A percentile compares a stretch with the other conserved stretches of the same genome.
Evolutionary conservation across 306 rosid species (phyloP).

Genomic region (Malus sieversii): DNA sequence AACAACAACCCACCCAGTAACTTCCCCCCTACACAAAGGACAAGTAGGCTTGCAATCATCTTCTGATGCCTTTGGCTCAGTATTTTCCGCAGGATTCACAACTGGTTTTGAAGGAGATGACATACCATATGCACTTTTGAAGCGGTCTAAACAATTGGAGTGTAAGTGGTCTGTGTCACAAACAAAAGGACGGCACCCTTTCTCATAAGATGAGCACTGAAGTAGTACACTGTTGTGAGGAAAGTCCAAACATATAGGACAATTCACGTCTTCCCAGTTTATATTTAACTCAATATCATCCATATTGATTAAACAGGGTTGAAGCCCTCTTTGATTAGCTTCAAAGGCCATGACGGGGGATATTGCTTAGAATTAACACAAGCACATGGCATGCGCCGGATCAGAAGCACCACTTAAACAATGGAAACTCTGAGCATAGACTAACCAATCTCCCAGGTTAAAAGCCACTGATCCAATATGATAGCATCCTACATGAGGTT

Average conservation of each 20-base stretch:
- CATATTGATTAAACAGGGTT: conserved; percentile 10
- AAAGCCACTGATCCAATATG: neutral
- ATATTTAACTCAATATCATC: conserved; percentile 42
- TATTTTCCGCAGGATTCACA: conserved; percentile 22
- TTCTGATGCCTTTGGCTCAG: conserved; percentile 38
- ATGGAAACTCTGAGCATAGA: neutral
- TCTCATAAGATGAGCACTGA: conserved; percentile 71
- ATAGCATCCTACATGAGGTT: conserved; percentile 6
- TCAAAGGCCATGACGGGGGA: conserved; percentile 14
- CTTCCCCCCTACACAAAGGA: conserved; percentile 91
- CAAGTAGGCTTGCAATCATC: conserved; percentile 51
- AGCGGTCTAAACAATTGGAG: conserved; percentile 91
- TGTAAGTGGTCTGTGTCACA: conserved; percentile 82
- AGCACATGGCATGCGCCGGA: conserved; percentile 11
- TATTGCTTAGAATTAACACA: conserved; percentile 4
- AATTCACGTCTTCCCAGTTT: conserved; percentile 63
- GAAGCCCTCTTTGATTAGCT: conserved; percentile 11
- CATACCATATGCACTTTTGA: conserved; percentile 58
- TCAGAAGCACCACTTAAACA: neutral
- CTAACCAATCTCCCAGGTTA: conserved; percentile 2
- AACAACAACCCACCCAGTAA: conserved; percentile 73
- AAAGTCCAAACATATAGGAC: conserved; percentile 92
- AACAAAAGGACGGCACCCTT: conserved; percentile 82
- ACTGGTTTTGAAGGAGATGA: conserved; percentile 39
- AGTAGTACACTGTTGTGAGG: conserved; percentile 91